Evolutionary conservation across 306 rosid genomes (phyloP), one percentile per base, ranked within the genome.

Genomic region (Boehmeria nivea): DNA sequence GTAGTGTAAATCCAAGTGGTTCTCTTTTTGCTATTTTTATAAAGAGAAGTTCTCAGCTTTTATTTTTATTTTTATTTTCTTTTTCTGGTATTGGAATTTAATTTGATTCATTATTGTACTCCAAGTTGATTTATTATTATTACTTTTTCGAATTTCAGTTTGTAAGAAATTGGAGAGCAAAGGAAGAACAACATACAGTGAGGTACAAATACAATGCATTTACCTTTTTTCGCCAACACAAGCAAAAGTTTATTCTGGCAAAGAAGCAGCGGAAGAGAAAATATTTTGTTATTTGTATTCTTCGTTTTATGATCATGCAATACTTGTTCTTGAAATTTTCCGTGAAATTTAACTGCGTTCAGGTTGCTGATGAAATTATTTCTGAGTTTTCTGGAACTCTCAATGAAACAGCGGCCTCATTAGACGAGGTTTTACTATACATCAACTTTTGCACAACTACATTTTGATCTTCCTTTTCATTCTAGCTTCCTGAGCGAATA

Each of bases 311-410:
- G 38, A 57, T 51, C 40, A 22, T 43, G 18, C 45, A 51, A 18
- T 36, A 15, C 10, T 43, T 51, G 13, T 49, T 44, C 36, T 42
- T 10, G 22, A 0, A 22, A 24, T n/a, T 38, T 51, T n/a, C 36
- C 37, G 16, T 40, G 18, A 22, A 16, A 47, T 43, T 51, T 64
- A 40, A 18, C 12, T 37, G 10, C 25, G 49, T 60, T 37, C 78
- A 73, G 70, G 57, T 73, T 8, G 78, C 78, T 14, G 70, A 67
- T 67, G 73, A 73, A 43, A 43, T 73, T 11, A 36, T 73, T 25
- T 22, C 70, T 6, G 63, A 73, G 42, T 62, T 49, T 21, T 12
- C 61, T 25, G 63, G 57, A 61, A 21, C 22, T 33, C 49, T 36
- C 7, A 43, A 31, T 55, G 57, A 60, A n/a, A 33, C 46, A 26